Conservation (phyloP, 2,329 filamentous ascomycete species). For the Scopulariopsis brevicaulis region DNA sequence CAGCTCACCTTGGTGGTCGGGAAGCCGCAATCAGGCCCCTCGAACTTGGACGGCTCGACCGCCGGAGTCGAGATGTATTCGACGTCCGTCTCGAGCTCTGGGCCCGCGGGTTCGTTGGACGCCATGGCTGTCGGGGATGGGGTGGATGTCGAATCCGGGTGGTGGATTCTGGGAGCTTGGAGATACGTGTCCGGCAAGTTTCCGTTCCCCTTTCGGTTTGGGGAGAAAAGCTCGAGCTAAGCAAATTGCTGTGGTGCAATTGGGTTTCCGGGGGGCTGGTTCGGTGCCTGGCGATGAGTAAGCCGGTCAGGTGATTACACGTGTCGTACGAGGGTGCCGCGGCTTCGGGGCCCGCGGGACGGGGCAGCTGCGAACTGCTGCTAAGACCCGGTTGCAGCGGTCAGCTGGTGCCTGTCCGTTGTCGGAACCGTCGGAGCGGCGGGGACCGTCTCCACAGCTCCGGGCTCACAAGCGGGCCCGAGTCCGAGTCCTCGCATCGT, state of each 20-base stretch:
- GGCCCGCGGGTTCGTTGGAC: background rate
- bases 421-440: no score
- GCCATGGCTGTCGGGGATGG: conserved; percentile 2
- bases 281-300: no score
- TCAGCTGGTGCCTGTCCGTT: no score
- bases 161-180: background rate
- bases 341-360: no score
- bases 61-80: conserved; percentile 30
- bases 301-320: no score
- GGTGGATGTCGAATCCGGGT: background rate
- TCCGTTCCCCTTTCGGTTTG: background rate
- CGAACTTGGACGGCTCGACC: conserved; percentile 43
- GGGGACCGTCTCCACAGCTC: no score
- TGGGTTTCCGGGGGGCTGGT: no score
- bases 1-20: conserved; percentile 27
- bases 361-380: no score
- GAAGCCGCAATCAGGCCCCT: conserved; percentile 50
- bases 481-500: no score
- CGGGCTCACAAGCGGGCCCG: no score
- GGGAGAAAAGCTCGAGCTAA: background rate
- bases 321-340: no score
- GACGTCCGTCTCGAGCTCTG: conserved; percentile 22
- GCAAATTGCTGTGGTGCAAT: background rate
- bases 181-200: background rate
- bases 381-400: no score